Base-by-base conservation (phyloP, 305 asterid species). In the Fraxinus sp. region DNA sequence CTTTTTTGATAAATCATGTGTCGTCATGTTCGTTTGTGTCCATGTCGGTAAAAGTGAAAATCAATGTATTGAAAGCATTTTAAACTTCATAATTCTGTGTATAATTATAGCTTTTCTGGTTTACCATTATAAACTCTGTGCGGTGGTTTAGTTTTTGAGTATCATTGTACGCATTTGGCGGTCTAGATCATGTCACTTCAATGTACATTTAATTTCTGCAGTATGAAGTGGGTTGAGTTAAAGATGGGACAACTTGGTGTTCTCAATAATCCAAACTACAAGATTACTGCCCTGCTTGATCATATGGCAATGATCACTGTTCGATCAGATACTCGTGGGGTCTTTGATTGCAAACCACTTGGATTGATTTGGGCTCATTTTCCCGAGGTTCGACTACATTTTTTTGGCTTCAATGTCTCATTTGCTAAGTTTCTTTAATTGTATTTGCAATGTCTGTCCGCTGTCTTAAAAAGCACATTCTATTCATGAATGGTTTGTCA, bases 161-260 rank as follows among this genome's bases (percentile, higher is more conserved):
- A 22, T 62, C 28, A 7, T 62, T 9, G 26, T 62, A 9, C 26
- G 32, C 6, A 22, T 62, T 7, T 62, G 71, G 14, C 13, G n/a
- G 26, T 24, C 33, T 43, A 49, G 8, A 37, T 75, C 77, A 72
- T 66, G 59, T 39, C 39, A 24, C 76, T 78, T 26, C 82, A 78
- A 80, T 80, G 71, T 24, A 72, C 80, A 18, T 79, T 77, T 85
- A 75, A 57, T 81, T 33, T 79, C 32, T 80, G 84, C 94, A 96
- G 99, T 94, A 96, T 96, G 99, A 96, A 92, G 87, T 94, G 98
- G 98, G 93, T 96, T 71, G 97, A 94, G 83, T 78, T 91, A 88
- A 96, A 96, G 90, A 96, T 96, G 99, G 92, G 86, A 75, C 96
- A 96, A 91, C 98, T 96, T 66, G 98, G 98, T 74, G 99, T 96